Evolutionary conservation across 1,284 basidiomycete species (phyloP).

Genomic region (Leccinum huronense): DNA sequence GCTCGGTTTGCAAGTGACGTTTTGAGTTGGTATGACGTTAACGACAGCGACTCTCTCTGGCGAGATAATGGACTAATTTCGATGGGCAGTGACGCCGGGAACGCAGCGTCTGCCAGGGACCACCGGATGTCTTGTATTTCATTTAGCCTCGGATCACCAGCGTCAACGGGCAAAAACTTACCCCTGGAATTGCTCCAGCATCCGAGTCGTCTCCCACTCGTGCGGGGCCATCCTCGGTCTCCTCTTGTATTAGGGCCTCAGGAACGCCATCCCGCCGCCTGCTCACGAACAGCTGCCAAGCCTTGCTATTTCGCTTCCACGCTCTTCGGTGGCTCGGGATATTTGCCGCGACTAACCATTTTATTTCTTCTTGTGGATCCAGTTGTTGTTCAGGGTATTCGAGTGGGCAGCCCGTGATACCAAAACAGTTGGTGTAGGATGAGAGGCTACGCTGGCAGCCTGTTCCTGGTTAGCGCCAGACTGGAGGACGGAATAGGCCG

Average conservation of each 20-base stretch:
- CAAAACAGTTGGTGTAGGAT: background rate
- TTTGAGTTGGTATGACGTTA: conserved; percentile 57
- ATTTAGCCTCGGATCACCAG: conserved; percentile 8
- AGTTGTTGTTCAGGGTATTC: conserved; percentile 25
- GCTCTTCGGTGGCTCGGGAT: conserved; percentile 67
- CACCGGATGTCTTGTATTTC: conserved; percentile 25
- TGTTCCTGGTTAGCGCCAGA: conserved; percentile 25
- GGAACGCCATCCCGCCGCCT: conserved; percentile 40
- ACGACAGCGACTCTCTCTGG: conserved; percentile 40
- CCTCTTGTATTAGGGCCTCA: conserved; percentile 46
- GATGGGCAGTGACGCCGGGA: conserved; percentile 60
- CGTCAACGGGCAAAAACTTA: conserved; percentile 17
- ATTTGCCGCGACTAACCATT: conserved; percentile 62
- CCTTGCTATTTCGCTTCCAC: conserved; percentile 62
- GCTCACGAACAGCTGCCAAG: conserved; percentile 61
- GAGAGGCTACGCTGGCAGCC: conserved; percentile 4
- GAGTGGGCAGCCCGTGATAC: conserved; percentile 8
- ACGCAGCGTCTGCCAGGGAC: conserved; percentile 28
- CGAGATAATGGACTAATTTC: conserved; percentile 47
- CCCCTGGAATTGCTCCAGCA: conserved; percentile 26
- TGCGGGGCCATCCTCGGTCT: conserved; percentile 39
- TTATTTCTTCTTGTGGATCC: conserved; percentile 53
- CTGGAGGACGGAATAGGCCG: conserved; percentile 54
- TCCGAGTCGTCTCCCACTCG: conserved; percentile 19
- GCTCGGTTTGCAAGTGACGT: conserved; percentile 42